Evolutionary conservation across 352 stramenopile species (phyloP).

Genomic region (Phytophthora foliorum): DNA sequence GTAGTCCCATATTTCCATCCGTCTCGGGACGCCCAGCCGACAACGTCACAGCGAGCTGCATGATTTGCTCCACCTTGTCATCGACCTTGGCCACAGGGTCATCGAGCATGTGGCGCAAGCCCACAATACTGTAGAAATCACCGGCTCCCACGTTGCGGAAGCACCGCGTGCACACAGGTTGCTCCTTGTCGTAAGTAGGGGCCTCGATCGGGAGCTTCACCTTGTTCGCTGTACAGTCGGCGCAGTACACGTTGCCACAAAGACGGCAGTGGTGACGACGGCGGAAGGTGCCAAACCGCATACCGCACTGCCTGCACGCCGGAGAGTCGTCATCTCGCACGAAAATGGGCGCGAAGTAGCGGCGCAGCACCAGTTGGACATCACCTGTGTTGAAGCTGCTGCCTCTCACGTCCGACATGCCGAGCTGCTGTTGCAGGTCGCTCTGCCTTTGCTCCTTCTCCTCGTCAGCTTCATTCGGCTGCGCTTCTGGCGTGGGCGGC

Average conservation of each 20-base stretch:
- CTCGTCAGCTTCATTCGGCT: conserved; percentile 11
- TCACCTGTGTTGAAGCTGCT: conserved; percentile 41
- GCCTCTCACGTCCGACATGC: conserved; percentile 14
- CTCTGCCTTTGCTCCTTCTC: conserved; percentile 29
- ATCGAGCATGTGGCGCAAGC: conserved; percentile 63
- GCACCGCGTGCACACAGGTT: conserved; percentile 80
- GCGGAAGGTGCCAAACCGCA: conserved; percentile 81
- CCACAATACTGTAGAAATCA: conserved; percentile 84
- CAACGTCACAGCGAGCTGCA: conserved; percentile 67
- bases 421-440: conserved; percentile 22
- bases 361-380: conserved; percentile 52
- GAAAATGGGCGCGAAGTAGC: conserved; percentile 71
- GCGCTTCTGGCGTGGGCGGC: background rate
- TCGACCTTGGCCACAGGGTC: conserved; percentile 48
- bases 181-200: conserved; percentile 71
- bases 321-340: conserved; percentile 56
- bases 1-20: conserved; percentile 67
- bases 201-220: conserved; percentile 70
- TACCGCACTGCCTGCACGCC: conserved; percentile 70
- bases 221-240: conserved; percentile 79
- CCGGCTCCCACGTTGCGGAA: conserved; percentile 73
- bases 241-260: conserved; percentile 80
- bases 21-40: conserved; percentile 72
- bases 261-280: conserved; percentile 82
- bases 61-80: conserved; percentile 79